Conservation (phyloP, 2,329 filamentous ascomycete species). For the Blastomyces gilchristii region DNA sequence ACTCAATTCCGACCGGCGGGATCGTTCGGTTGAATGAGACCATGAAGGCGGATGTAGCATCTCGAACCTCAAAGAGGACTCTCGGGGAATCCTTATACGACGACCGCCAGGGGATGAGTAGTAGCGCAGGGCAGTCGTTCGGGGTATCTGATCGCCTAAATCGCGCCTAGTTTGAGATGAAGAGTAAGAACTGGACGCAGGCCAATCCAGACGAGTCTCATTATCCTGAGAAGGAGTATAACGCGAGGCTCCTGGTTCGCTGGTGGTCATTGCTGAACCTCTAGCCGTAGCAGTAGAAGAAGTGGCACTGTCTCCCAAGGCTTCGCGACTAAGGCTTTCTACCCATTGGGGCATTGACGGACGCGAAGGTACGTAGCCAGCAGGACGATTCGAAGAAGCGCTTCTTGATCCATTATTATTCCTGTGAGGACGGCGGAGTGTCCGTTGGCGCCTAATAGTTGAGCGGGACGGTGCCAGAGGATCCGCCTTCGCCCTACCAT, state of each 20-base stretch:
- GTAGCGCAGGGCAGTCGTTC: conserved; percentile 26
- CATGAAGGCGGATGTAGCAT: conserved; percentile 21
- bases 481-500: conserved; percentile 40
- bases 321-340: conserved; percentile 20
- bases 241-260: conserved; percentile 12
- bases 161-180: conserved; percentile 25
- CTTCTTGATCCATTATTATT: conserved; percentile 8
- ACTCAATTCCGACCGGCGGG: neutral
- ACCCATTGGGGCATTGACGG: conserved; percentile 23
- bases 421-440: conserved; percentile 9
- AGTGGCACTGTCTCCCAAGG: conserved; percentile 21
- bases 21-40: conserved; percentile 19
- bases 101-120: conserved; percentile 26
- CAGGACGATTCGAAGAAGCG: conserved; percentile 21
- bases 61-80: conserved; percentile 26
- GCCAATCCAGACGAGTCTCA: conserved; percentile 19
- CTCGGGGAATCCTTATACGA: conserved; percentile 29
- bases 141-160: conserved; percentile 26
- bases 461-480: conserved; percentile 45
- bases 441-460: conserved; percentile 45
- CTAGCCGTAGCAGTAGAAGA: neutral
- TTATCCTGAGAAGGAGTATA: conserved; percentile 5
- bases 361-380: conserved; percentile 19
- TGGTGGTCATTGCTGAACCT: conserved; percentile 9
- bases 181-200: conserved; percentile 13